These are phyloP conservation scores for Cenchrus fungigraminus DNA, from an alignment of 176 grass and related monocot genomes.

Conservation along the genomic window DNA sequence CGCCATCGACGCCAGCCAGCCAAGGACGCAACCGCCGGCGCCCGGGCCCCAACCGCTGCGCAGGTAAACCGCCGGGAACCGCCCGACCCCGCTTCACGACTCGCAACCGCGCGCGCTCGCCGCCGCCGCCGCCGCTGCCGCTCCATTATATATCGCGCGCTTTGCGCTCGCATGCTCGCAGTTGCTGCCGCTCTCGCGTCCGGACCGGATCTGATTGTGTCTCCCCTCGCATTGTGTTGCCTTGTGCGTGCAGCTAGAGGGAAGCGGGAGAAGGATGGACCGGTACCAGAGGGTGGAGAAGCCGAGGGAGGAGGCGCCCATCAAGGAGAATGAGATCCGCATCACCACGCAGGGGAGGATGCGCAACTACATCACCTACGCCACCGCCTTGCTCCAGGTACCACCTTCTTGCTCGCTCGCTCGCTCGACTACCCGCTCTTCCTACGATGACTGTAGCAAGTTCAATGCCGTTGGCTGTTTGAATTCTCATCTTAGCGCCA, in stretches of 20 bases:
- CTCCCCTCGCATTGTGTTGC: constrained; percentile 6
- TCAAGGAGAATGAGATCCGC: constrained; percentile 99
- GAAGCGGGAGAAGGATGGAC: constrained; percentile 60
- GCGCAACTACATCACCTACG: constrained; percentile 99
- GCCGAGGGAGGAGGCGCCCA: constrained; percentile 91
- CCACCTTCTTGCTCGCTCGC: not conserved
- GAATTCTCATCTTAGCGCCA: constrained; percentile 38
- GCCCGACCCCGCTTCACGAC: not conserved
- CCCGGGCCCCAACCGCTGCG: not conserved
- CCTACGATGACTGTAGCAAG: not conserved
- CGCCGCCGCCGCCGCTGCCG: not conserved
- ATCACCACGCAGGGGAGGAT: constrained; percentile 98
- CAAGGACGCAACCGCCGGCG: constrained; percentile 16
- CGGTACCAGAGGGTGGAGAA: constrained; percentile 98
- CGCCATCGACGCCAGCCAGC: constrained; percentile 25
- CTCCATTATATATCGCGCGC: not conserved
- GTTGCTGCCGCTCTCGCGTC: not conserved
- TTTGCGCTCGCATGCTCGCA: not conserved
- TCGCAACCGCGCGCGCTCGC: not conserved
- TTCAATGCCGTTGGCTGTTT: not conserved
- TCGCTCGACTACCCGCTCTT: not conserved
- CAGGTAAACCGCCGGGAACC: constrained; percentile 22
- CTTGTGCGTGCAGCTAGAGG: constrained; percentile 13
- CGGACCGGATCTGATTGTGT: constrained; percentile 32
- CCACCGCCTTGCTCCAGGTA: constrained; percentile 92